Percentiles rank a stretch among this genome's conserved stretches.
Conservation (phyloP, 352 stramenopile species). For the Globisporangium camurandrum region DNA sequence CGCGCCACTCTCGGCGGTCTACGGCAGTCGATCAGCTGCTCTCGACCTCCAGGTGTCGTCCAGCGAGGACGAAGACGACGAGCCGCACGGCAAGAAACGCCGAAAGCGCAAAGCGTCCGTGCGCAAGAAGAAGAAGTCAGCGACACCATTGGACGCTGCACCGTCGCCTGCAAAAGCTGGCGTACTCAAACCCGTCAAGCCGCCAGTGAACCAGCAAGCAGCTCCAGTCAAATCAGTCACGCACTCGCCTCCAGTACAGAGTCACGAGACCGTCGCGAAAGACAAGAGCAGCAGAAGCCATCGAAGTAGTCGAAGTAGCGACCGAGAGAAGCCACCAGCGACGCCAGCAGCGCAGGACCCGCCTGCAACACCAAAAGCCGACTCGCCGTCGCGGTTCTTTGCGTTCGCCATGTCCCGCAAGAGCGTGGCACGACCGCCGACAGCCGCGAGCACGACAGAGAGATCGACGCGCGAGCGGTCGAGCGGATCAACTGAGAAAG, state of each 20-base stretch:
- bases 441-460: neutral
- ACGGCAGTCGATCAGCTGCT: neutral
- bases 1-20: constrained; percentile 2
- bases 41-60: constrained; percentile 11
- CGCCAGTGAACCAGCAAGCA: constrained; percentile 3
- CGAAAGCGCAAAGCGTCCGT: neutral
- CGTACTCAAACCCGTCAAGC: constrained; percentile 5
- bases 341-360: neutral
- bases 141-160: neutral
- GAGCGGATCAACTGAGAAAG: neutral
- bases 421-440: neutral
- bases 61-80: constrained; percentile 11
- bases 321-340: neutral
- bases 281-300: no score
- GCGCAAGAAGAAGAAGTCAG: constrained; percentile 9
- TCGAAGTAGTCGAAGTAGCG: neutral
- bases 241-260: neutral
- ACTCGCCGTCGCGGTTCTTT: constrained; percentile 15
- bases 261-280: neutral
- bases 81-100: neutral
- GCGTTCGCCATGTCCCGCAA: neutral
- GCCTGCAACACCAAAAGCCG: constrained; percentile 1
- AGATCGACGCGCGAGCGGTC: neutral
- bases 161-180: neutral
- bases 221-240: neutral